Conservation (phyloP, 139 green algal species). For the Chlamydomonas sphaeroides region DNA sequence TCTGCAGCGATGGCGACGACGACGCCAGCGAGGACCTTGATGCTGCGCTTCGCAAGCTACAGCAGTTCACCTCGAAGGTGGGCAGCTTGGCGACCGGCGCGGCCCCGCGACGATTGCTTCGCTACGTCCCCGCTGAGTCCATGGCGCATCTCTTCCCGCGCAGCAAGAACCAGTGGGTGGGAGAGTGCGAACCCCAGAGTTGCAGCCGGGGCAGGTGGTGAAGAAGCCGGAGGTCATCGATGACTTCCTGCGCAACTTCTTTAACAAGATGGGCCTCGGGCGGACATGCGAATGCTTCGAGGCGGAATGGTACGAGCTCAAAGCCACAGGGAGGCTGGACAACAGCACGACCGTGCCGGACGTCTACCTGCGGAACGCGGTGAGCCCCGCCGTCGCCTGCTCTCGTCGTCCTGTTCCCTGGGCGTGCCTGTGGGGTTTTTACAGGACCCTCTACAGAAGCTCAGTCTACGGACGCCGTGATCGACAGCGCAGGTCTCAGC, state of each 20-base stretch:
- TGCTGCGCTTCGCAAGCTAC: constrained; percentile 70
- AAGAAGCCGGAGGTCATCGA: constrained; percentile 82
- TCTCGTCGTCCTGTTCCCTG: too few relatives aligned
- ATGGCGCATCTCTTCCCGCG: background rate
- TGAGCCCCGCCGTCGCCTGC: too few relatives aligned
- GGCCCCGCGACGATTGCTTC: background rate
- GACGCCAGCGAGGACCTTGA: constrained; percentile 83
- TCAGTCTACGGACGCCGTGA: too few relatives aligned
- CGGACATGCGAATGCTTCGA: constrained; percentile 84
- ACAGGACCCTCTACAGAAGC: too few relatives aligned
- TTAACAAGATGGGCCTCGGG: constrained; percentile 76
- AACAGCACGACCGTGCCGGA: constrained; percentile 71
- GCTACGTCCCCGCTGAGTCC: background rate
- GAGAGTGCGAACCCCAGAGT: background rate
- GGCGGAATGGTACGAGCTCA: constrained; percentile 90
- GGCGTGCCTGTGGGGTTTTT: too few relatives aligned
- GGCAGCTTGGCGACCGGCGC: background rate
- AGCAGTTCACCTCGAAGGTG: constrained; percentile 68
- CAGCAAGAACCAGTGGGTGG: constrained; percentile 10
- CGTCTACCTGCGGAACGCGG: constrained; percentile 75
- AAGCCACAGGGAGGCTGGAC: constrained; percentile 66
- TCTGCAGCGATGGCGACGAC: constrained; percentile 65
- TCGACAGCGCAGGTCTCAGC: too few relatives aligned
- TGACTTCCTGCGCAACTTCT: constrained; percentile 91
- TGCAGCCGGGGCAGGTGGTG: constrained; percentile 42